Evolutionary conservation across 805 yeast species (phyloP), one percentile per base, ranked within the genome.

Genomic region (Metschnikowia drakensbergensis): DNA sequence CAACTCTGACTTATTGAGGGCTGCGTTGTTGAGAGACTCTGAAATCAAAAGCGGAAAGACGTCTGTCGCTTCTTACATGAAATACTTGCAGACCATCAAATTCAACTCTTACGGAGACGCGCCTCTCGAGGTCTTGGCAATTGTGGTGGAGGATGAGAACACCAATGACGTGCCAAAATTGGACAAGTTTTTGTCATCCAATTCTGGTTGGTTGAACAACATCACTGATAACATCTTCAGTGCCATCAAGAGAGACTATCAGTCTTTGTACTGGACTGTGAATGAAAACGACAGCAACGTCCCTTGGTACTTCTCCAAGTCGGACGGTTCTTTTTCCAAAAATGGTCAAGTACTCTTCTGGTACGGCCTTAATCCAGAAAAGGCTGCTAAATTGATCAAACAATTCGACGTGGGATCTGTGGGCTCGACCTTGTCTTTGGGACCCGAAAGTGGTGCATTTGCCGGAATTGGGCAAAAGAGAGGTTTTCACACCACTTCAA

Each of bases 151-250:
- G n/a, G 68, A 68, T 10, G 37, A 52, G 36, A 72, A 86, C 47
- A 37, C 31, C n/a, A 33, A 45, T 32, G 11, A 45, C 8, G 74
- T 87, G 46, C 86, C 96, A 8, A 79, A 76, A 42, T 72, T 94
- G 53, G 96, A 88, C 66, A 89, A 88, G 70, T 89, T 94, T 65
- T 75, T 90, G 56, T 88, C 95, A 25, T 80, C 95, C 23, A 84
- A 86, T 65, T 79, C 86, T 47, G 98, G 98, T 40, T 94, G 99
- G 99, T 84, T 92, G 65, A 94, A 94, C 73, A 92, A 92, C 56
- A 97, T 94, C 47, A 86, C 96, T 50, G 99, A 94, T 64, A 92
- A 91, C 68, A 86, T 94, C 45, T 94, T 96, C 80, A 79, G 77
- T 46, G 82, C 95, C 11, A 77, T 94, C 59, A 82, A 77, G 59